Evolutionary conservation across 2,329 filamentous ascomycete species (phyloP), one percentile per base, ranked within the genome.

Genomic region (Acephala macrosclerotiorum): DNA sequence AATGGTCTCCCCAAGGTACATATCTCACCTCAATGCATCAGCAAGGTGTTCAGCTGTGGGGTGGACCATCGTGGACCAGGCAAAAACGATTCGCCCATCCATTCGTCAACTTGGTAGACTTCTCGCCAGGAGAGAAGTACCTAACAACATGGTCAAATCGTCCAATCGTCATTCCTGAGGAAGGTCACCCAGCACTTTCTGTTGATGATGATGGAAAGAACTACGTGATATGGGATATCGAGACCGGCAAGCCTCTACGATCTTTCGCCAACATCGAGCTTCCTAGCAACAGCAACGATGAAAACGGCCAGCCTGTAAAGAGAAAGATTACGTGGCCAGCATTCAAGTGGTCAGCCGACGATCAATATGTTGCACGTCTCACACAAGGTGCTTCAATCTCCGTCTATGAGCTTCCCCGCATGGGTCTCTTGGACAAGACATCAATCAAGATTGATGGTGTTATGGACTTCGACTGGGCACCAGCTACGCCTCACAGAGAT

Each of bases 271-370:
- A 95, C 73, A 87, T 97, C 70, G 96, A 99, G 72, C 82, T 92
- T 16, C 88, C 92, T 35, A 86, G 85, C 70, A 84, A 87, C 58
- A 81, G 82, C 42, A 80, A 79, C 58, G 89, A 89, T 63, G 84
- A 84, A 42, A 87, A 89, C 42, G 88, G 87, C 67, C 84, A 88
- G 67, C 86, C 87, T 35, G 82, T 87, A 70, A 96, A 97, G 85
- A 93, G 94, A 80, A 97, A 97, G 87, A 89, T 96, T 74, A 92
- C 96, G 77, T 99, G 96, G 96, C 96, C 96, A 26, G 94, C 95
- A 1, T 99, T 99, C 89, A 99, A 99, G 84, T 99, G 96, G 96
- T 98, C 96, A 35, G 85, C 96, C 2, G 96, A 99, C 77, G 94
- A 97, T 81, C 96, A 96, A 80, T 99, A 97, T 78, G 94, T 98